Evolutionary conservation across 805 yeast genomes (phyloP), one percentile per base, ranked within the genome.

Genomic region (Wickerhamomyces queroliae): DNA sequence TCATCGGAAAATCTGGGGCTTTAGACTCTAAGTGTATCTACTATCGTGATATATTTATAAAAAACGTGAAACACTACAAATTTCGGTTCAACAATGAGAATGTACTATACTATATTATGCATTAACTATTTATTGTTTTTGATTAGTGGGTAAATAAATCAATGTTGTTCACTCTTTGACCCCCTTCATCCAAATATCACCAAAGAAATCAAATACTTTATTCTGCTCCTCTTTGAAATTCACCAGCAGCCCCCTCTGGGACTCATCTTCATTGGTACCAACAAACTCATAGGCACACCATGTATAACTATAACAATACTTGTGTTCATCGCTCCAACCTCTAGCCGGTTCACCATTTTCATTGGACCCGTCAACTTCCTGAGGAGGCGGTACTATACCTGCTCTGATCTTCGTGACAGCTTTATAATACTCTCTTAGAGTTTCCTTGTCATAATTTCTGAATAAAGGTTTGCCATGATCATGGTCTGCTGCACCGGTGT

Each of bases 231-330:
- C 30, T n/a, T 31, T 36, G 33, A 45, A 51, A 15, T 42, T 38
- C 3, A 54, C 41, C 3, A 39, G 23, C 2, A 38, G 7, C 3
- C 56, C 59, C 6, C 30, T 31, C 30, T 43, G 41, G 4, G 38
- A 40, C 8, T 27, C 36, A n/a, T 16, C 10, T 8, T 19, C 17
- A 51, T 55, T 43, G n/a, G 66, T 62, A 13, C 74, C 73, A 29
- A 67, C 52, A 28, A 50, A 50, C 17, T 64, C 61, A 44, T 67
- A 67, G 1, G 71, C 75, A 56, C 76, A 71, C 74, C 74, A 71
- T 12, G 66, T 56, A 48, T 70, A 69, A 15, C 59, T 52, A 25
- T 52, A 44, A 46, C 77, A 71, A 34, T 50, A 56, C 36, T 47
- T 64, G 57, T 33, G 50, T 52, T 43, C 52, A 35, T 54, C 52